A percentile compares a stretch with the other conserved stretches of the same genome.
Conservation (phyloP, 768 basidiomycete genomes). For the Lactarius tabidus region DNA sequence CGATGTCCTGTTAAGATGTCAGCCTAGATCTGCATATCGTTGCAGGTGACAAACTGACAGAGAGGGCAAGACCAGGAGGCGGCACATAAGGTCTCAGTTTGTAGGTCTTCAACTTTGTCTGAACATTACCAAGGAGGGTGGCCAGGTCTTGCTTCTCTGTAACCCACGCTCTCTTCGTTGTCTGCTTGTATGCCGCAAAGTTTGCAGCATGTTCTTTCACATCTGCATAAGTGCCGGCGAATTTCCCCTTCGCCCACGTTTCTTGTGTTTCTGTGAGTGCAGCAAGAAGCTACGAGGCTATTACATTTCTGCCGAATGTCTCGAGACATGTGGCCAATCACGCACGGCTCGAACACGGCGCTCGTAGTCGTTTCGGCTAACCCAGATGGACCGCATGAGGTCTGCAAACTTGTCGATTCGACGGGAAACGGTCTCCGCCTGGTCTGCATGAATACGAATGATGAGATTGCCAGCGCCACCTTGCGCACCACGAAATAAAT, state of each 20-base stretch:
- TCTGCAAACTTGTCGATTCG: slow-evolving; percentile 96
- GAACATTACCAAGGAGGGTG: slow-evolving; percentile 87
- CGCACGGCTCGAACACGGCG: slow-evolving; percentile 69
- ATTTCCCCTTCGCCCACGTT: slow-evolving; percentile 62
- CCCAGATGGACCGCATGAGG: slow-evolving; percentile 90
- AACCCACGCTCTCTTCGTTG: slow-evolving; percentile 83
- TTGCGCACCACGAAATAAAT: neutral
- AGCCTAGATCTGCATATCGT: neutral
- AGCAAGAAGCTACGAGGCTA: slow-evolving; percentile 50
- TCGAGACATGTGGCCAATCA: slow-evolving; percentile 7
- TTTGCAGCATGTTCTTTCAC: slow-evolving; percentile 71
- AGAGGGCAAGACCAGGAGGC: slow-evolving; percentile 58
- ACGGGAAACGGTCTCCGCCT: slow-evolving; percentile 89
- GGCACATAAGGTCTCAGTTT: slow-evolving; percentile 81
- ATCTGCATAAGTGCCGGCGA: slow-evolving; percentile 73
- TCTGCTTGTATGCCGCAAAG: slow-evolving; percentile 80
- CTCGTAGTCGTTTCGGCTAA: slow-evolving; percentile 88
- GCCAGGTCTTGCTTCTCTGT: slow-evolving; percentile 85
- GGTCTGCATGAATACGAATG: slow-evolving; percentile 51
- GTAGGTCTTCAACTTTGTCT: slow-evolving; percentile 92
- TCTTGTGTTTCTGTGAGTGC: slow-evolving; percentile 64
- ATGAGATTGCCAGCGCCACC: neutral
- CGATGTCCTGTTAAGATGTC: slow-evolving; percentile 54
- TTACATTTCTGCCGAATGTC: neutral
- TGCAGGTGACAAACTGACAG: slow-evolving; percentile 36